These are phyloP conservation scores for Beauveria caledonica DNA, from an alignment of 2,329 filamentous ascomycete genomes.

Conservation along the genomic window DNA sequence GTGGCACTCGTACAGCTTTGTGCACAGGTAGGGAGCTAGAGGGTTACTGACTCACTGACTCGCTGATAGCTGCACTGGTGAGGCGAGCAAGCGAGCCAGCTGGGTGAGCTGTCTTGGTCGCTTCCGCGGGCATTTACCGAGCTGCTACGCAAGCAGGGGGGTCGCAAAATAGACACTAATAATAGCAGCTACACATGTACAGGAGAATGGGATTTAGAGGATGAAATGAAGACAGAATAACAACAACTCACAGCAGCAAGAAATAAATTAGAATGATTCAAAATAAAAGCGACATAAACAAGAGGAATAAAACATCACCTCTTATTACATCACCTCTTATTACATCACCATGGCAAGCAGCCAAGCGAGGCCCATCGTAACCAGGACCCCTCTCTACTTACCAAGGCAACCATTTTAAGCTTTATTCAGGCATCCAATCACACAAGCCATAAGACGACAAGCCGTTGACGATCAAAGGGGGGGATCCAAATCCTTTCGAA, in stretches of 20 bases:
- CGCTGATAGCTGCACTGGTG: background rate
- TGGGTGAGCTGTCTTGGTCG: background rate
- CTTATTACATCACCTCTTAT: background rate
- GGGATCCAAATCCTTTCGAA: background rate
- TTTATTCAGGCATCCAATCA: background rate
- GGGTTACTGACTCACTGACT: background rate
- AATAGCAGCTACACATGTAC: background rate
- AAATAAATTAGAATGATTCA: too few species aligned
- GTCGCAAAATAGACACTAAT: background rate
- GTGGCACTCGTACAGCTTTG: background rate
- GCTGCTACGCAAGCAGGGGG: background rate
- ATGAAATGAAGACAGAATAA: background rate
- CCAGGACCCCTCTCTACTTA: background rate
- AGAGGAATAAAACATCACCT: background rate
- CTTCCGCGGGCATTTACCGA: background rate
- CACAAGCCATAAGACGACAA: background rate
- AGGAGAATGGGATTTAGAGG: too few species aligned
- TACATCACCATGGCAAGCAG: background rate
- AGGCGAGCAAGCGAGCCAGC: background rate
- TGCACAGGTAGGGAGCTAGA: too few species aligned
- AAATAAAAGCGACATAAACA: background rate
- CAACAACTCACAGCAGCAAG: background rate
- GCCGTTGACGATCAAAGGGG: background rate
- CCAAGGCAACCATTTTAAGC: conserved; percentile 4
- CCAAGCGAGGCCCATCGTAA: background rate